A percentile compares a stretch with the other conserved stretches of the same genome.
Evolutionary conservation across 371 early-diverging fungal species (phyloP).

Genomic region (Apophysomyces ossiformis): DNA sequence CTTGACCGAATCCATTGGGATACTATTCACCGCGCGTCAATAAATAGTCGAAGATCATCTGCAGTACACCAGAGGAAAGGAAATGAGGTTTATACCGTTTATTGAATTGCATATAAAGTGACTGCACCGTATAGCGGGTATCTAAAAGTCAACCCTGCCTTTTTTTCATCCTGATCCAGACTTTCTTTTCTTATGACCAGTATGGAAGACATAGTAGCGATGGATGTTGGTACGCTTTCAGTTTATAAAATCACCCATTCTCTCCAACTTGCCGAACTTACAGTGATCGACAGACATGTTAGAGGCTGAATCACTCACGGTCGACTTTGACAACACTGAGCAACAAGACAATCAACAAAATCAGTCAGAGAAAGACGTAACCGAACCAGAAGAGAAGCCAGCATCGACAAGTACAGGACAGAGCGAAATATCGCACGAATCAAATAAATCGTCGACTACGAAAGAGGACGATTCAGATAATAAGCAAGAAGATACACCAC

Average conservation of each 20-base stretch:
- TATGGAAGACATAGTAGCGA: conserved; percentile 11
- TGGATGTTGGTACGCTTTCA: conserved; percentile 20
- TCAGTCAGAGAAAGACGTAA: background rate
- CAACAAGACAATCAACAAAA: too few species aligned
- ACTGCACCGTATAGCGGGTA: too few species aligned
- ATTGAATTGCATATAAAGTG: too few species aligned
- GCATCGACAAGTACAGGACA: background rate
- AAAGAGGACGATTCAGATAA: background rate
- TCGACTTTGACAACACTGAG: too few species aligned
- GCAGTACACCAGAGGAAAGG: too few species aligned
- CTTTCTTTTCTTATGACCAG: background rate
- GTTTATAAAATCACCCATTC: background rate
- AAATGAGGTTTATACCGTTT: too few species aligned
- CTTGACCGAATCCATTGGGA: too few species aligned
- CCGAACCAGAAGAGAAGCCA: background rate
- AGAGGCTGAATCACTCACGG: conserved; percentile 1
- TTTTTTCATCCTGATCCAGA: background rate
- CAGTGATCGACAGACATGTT: conserved; percentile 7
- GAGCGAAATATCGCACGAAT: conserved; percentile 7
- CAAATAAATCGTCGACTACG: background rate
- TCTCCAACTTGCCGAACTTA: background rate
- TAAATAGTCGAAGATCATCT: too few species aligned
- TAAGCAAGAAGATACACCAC: background rate
- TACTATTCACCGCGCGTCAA: too few species aligned
- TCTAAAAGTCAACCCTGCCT: background rate